Conservation (phyloP, 768 basidiomycete genomes). For the Amanita pseudoporphyria region DNA sequence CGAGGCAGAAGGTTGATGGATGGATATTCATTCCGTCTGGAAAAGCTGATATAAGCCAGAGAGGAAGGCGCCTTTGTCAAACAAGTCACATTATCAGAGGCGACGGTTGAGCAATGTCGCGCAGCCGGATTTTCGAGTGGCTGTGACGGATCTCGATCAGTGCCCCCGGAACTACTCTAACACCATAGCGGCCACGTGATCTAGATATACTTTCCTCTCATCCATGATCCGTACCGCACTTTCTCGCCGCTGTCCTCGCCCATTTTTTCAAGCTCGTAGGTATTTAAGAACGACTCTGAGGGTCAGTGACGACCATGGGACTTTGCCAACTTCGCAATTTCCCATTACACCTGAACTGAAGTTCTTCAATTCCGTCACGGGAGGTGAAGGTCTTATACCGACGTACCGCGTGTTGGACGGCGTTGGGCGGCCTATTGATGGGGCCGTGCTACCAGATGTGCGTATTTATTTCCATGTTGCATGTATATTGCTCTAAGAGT, state of each 20-base stretch:
- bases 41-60: no score
- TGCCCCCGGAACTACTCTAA: no score
- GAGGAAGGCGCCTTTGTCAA: no score
- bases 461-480: conserved; percentile 10
- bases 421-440: conserved; percentile 60
- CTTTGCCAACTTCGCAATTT: conserved; percentile 36
- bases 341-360: conserved; percentile 60
- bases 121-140: no score
- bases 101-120: no score
- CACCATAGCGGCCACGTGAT: conserved; percentile 19
- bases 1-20: no score
- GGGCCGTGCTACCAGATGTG: conserved; percentile 71
- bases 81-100: no score
- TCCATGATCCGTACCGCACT: conserved; percentile 26
- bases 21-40: no score
- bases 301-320: conserved; percentile 11
- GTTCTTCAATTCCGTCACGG: conserved; percentile 75
- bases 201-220: conserved; percentile 8
- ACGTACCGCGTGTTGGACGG: conserved; percentile 85
- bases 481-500: neutral
- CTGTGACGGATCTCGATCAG: no score
- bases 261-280: conserved; percentile 1
- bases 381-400: conserved; percentile 57
- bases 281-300: conserved; percentile 8
- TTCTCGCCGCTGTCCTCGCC: conserved; percentile 7